Conservation (phyloP, 2,329 filamentous ascomycete genomes). For the Neospermospora avenae region DNA sequence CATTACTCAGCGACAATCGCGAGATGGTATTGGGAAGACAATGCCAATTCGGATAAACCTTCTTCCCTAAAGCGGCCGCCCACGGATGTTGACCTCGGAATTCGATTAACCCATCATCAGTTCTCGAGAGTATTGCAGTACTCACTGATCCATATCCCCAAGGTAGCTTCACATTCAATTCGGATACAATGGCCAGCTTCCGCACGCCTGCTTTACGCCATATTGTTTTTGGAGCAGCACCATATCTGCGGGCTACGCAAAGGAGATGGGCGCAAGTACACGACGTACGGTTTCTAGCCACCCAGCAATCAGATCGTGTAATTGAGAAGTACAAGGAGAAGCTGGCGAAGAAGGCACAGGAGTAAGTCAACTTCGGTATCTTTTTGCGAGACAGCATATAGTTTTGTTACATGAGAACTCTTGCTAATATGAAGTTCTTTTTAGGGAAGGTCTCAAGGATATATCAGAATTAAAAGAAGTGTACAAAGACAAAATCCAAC, state of each 20-base stretch:
- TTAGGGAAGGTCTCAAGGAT: constrained; percentile 59
- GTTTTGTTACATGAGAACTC: too few relatives aligned
- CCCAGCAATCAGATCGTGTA: constrained; percentile 66
- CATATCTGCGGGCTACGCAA: constrained; percentile 47
- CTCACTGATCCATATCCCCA: not conserved
- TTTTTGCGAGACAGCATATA: not conserved
- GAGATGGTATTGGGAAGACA: too few relatives aligned
- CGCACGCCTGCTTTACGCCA: constrained; percentile 48
- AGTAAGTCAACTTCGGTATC: constrained; percentile 39
- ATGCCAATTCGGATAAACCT: constrained; percentile 3
- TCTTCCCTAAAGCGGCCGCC: not conserved
- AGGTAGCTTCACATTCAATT: not conserved
- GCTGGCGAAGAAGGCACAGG: constrained; percentile 75
- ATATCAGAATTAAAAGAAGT: constrained; percentile 75
- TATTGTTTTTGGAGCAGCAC: constrained; percentile 29
- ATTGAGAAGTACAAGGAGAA: constrained; percentile 85
- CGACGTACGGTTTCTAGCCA: constrained; percentile 85
- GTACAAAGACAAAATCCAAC: constrained; percentile 79
- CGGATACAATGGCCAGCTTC: constrained; percentile 46
- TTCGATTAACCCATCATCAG: not conserved
- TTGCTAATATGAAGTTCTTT: constrained; percentile 3
- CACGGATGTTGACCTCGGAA: not conserved
- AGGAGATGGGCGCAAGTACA: constrained; percentile 88
- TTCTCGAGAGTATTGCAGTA: too few relatives aligned
- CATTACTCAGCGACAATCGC: too few relatives aligned